phyloP scores from a whole-genome alignment of 148 eudicot species.

The Heliosperma pusillum region DNA sequence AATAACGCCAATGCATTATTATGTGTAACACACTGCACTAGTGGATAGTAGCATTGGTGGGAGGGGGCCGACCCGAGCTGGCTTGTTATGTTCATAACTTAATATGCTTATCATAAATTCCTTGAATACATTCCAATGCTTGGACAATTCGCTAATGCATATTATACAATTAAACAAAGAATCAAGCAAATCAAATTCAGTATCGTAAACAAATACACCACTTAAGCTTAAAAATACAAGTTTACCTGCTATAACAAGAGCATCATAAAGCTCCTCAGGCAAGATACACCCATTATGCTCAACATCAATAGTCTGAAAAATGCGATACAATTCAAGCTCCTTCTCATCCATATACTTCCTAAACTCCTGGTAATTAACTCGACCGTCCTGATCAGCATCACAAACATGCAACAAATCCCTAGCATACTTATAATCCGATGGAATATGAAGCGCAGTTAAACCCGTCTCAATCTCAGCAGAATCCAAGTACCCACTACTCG shows the following conservation, averaged over 20 bases:
- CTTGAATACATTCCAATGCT: no score
- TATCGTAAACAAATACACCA: not conserved
- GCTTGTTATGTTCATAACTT: no score
- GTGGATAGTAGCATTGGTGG: no score
- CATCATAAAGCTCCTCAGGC: slow-evolving; percentile 97
- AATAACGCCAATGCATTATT: not conserved
- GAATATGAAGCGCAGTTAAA: slow-evolving; percentile 68
- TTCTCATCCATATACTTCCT: slow-evolving; percentile 94
- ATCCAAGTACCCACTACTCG: slow-evolving; percentile 66
- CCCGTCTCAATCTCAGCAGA: slow-evolving; percentile 65
- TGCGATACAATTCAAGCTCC: slow-evolving; percentile 89
- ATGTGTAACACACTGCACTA: no score
- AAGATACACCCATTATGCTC: slow-evolving; percentile 92
- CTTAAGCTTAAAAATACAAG: not conserved
- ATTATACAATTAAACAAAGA: not conserved
- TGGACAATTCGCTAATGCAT: no score
- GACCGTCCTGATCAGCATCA: slow-evolving; percentile 80
- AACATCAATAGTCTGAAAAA: slow-evolving; percentile 96
- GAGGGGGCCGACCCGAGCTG: no score
- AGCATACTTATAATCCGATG: slow-evolving; percentile 90
- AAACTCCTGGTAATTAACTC: slow-evolving; percentile 84
- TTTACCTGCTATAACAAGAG: slow-evolving; percentile 90
- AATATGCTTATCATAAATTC: no score
- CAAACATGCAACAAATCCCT: slow-evolving; percentile 73
- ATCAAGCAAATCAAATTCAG: slow-evolving; percentile 1